phyloP scores from a whole-genome alignment of 306 rosid genomes.

The Glycine latifolia region DNA sequence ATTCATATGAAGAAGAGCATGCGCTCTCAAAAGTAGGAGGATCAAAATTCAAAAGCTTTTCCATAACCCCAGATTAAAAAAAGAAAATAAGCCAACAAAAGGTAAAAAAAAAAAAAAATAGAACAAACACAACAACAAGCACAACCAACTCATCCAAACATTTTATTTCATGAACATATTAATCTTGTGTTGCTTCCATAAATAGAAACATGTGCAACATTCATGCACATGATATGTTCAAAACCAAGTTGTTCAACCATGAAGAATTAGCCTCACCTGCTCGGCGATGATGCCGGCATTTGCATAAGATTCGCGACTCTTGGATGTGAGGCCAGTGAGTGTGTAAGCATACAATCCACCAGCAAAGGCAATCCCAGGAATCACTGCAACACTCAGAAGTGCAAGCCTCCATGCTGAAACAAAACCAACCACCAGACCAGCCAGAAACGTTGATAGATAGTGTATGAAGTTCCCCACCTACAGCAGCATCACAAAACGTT shows the following conservation, averaged over 20 bases:
- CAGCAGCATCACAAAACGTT: slow-evolving; percentile 20
- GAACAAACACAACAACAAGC: not conserved
- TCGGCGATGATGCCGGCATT: slow-evolving; percentile 96
- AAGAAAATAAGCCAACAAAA: too few relatives aligned
- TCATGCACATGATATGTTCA: slow-evolving; percentile 19
- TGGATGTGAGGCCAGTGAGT: slow-evolving; percentile 94
- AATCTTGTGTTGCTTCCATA: not conserved
- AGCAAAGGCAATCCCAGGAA: slow-evolving; percentile 97
- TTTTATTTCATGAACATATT: not conserved
- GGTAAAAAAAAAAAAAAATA: not conserved
- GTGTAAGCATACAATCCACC: slow-evolving; percentile 98
- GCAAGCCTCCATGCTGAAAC: slow-evolving; percentile 98
- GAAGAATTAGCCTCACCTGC: slow-evolving; percentile 65
- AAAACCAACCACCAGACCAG: slow-evolving; percentile 99
- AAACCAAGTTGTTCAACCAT: not conserved
- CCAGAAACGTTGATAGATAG: slow-evolving; percentile 95
- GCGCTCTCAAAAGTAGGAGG: slow-evolving; percentile 49
- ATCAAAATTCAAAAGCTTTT: slow-evolving; percentile 28
- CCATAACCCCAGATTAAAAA: not conserved
- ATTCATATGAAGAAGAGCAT: slow-evolving; percentile 44
- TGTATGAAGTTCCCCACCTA: slow-evolving; percentile 99
- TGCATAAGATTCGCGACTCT: slow-evolving; percentile 94
- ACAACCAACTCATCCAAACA: slow-evolving; percentile 10
- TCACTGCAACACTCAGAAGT: slow-evolving; percentile 93
- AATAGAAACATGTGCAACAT: too few relatives aligned